Base-by-base conservation (phyloP, 768 basidiomycete species). In the Kwoniella pini region DNA sequence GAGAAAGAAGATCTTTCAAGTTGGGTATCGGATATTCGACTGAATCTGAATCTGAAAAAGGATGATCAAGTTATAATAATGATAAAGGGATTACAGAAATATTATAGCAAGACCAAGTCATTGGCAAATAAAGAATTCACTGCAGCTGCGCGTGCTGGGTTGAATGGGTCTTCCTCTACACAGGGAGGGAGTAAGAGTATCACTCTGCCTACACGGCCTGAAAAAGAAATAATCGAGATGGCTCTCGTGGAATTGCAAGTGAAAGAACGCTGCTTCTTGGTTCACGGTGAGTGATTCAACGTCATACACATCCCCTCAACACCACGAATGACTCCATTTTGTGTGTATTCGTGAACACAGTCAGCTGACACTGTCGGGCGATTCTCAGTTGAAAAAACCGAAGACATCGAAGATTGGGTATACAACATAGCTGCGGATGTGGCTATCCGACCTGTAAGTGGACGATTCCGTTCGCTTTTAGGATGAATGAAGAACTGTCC, bases 221-320 rank as follows among this genome's bases (percentile, higher is more conserved):
- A 60, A 12, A 72, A 69, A 62, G 65, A 68, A 10, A 49, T 28
- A 44, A 62, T 77, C 4, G 78, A 77, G 55, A 62, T 52, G 60
- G 72, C 69, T 38, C 26, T 79, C 31, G 72, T 77, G 17, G 63
- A 66, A 57, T 55, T 79, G 28, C 75, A 78, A 53, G 64, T 79
- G 5, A 54, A 64, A 1, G 57, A 75, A 40, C 27, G 64, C 17
- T 72, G 71, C 36, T 76, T 76, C 43, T 40, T 78, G 44, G 68
- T 74, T 0, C 65, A 72, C 54, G 75, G 78, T 79, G 36, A 54
- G 76, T 69, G n/a, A 31, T 50, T 19, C 11, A 13, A 30, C 22
- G 3, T 3, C n/a, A 17, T n/a, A n/a, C n/a, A n/a, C n/a, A n/a
- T n/a, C n/a, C n/a, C n/a, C n/a, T n/a, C n/a, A n/a, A n/a, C n/a